Evolutionary conservation across 345 rosid species (phyloP).

Genomic region (Adansonia digitata): DNA sequence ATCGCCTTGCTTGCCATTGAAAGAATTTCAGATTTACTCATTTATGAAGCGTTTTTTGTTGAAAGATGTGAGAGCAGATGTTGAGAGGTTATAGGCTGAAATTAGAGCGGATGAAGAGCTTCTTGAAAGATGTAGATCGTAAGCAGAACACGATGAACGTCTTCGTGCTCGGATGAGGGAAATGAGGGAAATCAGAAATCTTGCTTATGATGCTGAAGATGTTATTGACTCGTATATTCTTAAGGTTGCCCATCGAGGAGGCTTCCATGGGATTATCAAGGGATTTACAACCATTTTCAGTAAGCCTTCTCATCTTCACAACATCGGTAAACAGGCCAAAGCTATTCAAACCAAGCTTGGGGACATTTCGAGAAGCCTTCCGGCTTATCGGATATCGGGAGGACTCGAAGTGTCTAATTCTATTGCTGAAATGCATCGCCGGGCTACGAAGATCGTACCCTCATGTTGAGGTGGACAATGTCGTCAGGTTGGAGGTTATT

Average conservation of each 20-base stretch:
- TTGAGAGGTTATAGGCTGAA: constrained; percentile 5
- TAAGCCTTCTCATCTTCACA: not conserved
- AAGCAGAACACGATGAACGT: not conserved
- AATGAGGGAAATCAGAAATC: constrained; percentile 6
- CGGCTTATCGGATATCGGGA: not conserved
- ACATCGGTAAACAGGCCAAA: no score
- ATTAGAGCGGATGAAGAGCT: constrained; percentile 5
- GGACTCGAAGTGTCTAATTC: not conserved
- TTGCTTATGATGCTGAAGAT: no score
- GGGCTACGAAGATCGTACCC: not conserved
- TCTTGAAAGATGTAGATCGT: constrained; percentile 11
- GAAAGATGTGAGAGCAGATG: not conserved
- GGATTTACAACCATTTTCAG: not conserved
- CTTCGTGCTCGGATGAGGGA: not conserved
- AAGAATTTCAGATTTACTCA: not conserved
- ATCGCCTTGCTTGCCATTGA: not conserved
- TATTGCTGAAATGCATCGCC: not conserved
- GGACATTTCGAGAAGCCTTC: not conserved
- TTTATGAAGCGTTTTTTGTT: constrained; percentile 6
- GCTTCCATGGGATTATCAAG: not conserved
- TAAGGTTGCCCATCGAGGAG: not conserved
- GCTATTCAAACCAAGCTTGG: not conserved
- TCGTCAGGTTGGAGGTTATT: not conserved
- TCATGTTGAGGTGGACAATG: not conserved
- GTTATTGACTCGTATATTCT: constrained; percentile 2